Evolutionary conservation across 2,329 filamentous ascomycete genomes (phyloP).

Genomic region (Ambrosiella cleistominuta): DNA sequence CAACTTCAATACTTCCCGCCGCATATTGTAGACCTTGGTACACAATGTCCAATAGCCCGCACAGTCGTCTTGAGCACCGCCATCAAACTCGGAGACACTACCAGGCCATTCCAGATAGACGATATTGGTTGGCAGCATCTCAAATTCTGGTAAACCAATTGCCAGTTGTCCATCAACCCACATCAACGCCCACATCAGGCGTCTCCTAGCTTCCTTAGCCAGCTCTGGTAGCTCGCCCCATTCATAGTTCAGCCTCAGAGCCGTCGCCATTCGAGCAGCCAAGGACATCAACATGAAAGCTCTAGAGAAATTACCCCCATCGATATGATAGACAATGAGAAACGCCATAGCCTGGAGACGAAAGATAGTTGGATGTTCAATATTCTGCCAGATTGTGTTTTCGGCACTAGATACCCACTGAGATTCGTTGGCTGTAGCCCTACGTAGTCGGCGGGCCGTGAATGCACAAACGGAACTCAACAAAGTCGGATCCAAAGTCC

Average conservation of each 20-base stretch:
- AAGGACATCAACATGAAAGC: conserved; percentile 29
- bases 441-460: conserved; percentile 24
- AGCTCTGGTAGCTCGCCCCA: conserved; percentile 24
- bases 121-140: conserved; percentile 25
- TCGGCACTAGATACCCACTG: conserved; percentile 38
- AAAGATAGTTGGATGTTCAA: conserved; percentile 38
- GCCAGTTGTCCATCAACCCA: conserved; percentile 27
- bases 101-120: conserved; percentile 27
- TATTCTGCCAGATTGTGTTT: conserved; percentile 31
- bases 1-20: neutral
- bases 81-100: conserved; percentile 26
- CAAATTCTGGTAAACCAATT: conserved; percentile 27
- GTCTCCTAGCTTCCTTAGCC: conserved; percentile 25
- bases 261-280: conserved; percentile 26
- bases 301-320: conserved; percentile 26
- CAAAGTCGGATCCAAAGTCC: conserved; percentile 36
- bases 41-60: conserved; percentile 15
- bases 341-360: conserved; percentile 33
- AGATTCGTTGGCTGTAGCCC: conserved; percentile 26
- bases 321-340: conserved; percentile 28
- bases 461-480: conserved; percentile 33
- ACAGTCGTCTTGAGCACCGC: neutral
- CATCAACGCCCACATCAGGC: conserved; percentile 29
- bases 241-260: conserved; percentile 27
- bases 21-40: neutral